phyloP scores from a whole-genome alignment of 805 yeast species.

The Cyberlindnera mycetangii region DNA sequence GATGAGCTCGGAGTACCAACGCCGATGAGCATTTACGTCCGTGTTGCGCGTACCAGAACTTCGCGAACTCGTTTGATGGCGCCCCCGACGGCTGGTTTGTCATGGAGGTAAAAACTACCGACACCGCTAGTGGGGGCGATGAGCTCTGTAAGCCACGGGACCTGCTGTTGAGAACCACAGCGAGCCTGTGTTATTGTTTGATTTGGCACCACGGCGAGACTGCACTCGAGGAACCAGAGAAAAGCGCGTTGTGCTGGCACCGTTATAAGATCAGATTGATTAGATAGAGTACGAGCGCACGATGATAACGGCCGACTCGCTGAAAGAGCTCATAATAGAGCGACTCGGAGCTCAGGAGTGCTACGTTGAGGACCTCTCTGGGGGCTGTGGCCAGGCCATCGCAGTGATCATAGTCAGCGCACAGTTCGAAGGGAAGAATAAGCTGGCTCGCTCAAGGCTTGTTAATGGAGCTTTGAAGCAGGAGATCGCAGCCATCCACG shows the following conservation, averaged over 20 bases:
- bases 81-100: neutral
- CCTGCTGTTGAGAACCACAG: no score
- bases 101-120: neutral
- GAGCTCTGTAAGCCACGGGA: no score
- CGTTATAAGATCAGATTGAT: neutral
- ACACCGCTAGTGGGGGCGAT: no score
- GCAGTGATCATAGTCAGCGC: constrained; percentile 84
- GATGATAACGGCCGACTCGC: constrained; percentile 32
- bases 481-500: constrained; percentile 88
- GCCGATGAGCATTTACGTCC: neutral
- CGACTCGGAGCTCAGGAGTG: constrained; percentile 62
- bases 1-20: neutral
- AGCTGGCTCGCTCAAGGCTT: constrained; percentile 78
- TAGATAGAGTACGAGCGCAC: neutral
- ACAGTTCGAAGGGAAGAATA: constrained; percentile 75
- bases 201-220: no score
- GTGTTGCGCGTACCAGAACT: neutral
- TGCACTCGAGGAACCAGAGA: no score
- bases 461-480: constrained; percentile 78
- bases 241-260: no score
- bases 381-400: constrained; percentile 97
- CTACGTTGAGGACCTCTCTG: constrained; percentile 69
- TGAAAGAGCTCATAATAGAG: constrained; percentile 49
- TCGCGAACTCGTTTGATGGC: neutral
- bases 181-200: neutral